Conservation (phyloP, 495 filamentous ascomycete species). For the Aspergillus saccharolyticus region DNA sequence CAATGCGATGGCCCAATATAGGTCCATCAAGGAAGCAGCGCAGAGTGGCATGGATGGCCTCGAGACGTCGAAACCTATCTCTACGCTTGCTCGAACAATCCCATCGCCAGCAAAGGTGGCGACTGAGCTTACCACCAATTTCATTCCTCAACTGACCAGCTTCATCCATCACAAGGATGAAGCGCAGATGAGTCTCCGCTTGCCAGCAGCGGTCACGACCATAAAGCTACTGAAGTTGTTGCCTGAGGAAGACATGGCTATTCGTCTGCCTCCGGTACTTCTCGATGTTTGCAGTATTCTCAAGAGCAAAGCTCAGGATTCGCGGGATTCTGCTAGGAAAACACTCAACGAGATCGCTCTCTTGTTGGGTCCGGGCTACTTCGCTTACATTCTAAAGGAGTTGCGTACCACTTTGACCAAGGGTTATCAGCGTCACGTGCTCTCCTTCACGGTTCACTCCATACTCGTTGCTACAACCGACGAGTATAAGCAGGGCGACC, state of each 20-base stretch:
- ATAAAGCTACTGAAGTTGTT: conserved; percentile 82
- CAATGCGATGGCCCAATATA: conserved; percentile 43
- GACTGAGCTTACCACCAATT: conserved; percentile 65
- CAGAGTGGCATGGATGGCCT: conserved; percentile 31
- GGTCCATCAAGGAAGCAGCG: conserved; percentile 24
- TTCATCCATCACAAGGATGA: conserved; percentile 95
- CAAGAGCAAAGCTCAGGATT: conserved; percentile 80
- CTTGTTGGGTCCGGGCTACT: conserved; percentile 72
- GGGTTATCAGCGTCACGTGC: conserved; percentile 91
- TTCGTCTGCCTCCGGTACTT: conserved; percentile 72
- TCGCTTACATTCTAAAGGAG: conserved; percentile 91
- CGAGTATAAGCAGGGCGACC: conserved; percentile 70
- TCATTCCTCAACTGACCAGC: conserved; percentile 67
- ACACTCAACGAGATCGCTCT: conserved; percentile 77
- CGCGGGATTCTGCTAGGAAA: conserved; percentile 82
- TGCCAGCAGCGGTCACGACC: conserved; percentile 79
- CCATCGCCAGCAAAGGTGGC: conserved; percentile 66
- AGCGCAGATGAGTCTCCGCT: conserved; percentile 81
- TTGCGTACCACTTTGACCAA: conserved; percentile 71
- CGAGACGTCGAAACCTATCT: conserved; percentile 27
- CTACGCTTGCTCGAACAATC: conserved; percentile 56
- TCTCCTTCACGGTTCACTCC: conserved; percentile 92
- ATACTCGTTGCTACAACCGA: conserved; percentile 73
- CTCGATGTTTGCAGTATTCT: conserved; percentile 91
- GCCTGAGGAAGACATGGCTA: conserved; percentile 61